phyloP scores from a whole-genome alignment of 768 basidiomycete genomes.

The Trametes elegans region DNA sequence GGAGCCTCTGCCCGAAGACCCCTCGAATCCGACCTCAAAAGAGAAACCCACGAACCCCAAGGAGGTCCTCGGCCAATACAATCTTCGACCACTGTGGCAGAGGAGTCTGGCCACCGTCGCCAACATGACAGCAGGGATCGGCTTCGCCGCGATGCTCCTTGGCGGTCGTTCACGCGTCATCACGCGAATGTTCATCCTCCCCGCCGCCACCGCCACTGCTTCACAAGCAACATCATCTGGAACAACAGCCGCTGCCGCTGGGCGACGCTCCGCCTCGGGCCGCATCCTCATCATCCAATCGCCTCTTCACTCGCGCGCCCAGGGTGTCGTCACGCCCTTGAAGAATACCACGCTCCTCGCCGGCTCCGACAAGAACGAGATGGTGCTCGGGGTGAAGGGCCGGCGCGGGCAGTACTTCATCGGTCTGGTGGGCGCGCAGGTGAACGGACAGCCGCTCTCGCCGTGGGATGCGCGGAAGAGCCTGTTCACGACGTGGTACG shows the following conservation, averaged over 20 bases:
- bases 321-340: constrained; percentile 23
- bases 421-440: constrained; percentile 13
- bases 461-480: constrained; percentile 18
- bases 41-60: background rate
- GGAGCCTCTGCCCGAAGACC: constrained; percentile 12
- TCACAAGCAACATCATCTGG: too few relatives aligned
- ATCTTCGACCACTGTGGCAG: constrained; percentile 26
- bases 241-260: background rate
- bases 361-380: constrained; percentile 17
- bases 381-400: constrained; percentile 18
- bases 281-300: constrained; percentile 24
- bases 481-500: constrained; percentile 26
- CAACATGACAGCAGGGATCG: constrained; percentile 21
- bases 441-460: constrained; percentile 20
- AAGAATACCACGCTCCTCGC: constrained; percentile 10
- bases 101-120: constrained; percentile 16
- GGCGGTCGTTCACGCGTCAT: constrained; percentile 25
- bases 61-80: constrained; percentile 16
- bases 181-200: constrained; percentile 23
- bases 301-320: constrained; percentile 16
- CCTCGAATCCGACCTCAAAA: background rate
- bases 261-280: background rate
- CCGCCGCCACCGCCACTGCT: constrained; percentile 7
- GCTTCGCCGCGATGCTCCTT: constrained; percentile 21
- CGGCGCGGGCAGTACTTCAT: constrained; percentile 19